Evolutionary conservation across 345 rosid species (phyloP).

Genomic region (Salix koriyanagi): DNA sequence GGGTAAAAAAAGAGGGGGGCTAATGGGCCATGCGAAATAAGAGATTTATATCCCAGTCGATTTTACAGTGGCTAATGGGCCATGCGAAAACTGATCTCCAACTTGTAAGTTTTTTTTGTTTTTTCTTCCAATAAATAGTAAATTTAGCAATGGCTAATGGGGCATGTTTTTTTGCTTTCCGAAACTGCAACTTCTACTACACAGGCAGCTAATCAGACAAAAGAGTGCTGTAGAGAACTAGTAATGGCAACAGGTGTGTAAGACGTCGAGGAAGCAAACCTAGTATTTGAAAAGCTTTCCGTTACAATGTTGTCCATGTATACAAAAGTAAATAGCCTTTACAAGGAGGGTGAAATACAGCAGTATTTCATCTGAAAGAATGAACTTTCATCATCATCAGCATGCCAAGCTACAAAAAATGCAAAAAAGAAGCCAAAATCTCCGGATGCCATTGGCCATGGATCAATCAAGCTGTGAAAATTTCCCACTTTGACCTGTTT

Average conservation of each 20-base stretch:
- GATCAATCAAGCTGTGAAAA: background rate
- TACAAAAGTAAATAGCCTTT: background rate
- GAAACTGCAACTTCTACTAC: too few relatives aligned
- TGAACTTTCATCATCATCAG: background rate
- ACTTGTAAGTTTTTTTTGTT: too few relatives aligned
- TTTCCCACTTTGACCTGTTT: background rate
- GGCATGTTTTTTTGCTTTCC: too few relatives aligned
- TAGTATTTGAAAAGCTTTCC: background rate
- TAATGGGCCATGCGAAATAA: too few relatives aligned
- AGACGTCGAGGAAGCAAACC: background rate
- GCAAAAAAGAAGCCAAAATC: background rate
- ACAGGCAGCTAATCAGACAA: too few relatives aligned
- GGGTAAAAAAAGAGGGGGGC: too few relatives aligned
- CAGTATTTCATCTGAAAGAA: background rate
- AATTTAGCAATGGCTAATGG: too few relatives aligned
- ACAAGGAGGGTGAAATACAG: background rate
- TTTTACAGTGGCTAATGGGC: too few relatives aligned
- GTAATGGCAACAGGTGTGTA: background rate
- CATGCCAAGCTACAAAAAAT: background rate
- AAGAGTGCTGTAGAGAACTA: background rate
- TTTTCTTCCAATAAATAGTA: too few relatives aligned
- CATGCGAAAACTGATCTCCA: too few relatives aligned
- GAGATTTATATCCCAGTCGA: too few relatives aligned
- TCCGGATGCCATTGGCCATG: background rate
- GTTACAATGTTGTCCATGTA: background rate